Base-by-base conservation (phyloP, 2,329 filamentous ascomycete species). In the Curvularia sp. region DNA sequence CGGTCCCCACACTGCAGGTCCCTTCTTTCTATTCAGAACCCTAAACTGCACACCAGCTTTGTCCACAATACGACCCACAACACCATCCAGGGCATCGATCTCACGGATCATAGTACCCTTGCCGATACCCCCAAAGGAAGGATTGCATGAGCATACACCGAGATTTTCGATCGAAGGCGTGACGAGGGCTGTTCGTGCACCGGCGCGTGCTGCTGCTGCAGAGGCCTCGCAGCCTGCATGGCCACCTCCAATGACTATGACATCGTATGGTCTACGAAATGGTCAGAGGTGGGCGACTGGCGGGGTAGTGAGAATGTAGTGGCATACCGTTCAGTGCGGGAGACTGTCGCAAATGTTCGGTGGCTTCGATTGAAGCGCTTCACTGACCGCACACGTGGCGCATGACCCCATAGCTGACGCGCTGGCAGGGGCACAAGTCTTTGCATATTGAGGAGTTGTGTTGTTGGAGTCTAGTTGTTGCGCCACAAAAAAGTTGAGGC, bases 21-120 rank as follows among this genome's bases (percentile, higher is more conserved):
- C 95, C 74, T 98, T 98, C 64, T 86, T 90, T 50, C 87, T 83
- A 77, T 99, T 99, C 71, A 99, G 78, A 18, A 96, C 84, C 63
- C 91, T 88, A 77, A 98, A 99, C 75, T 97, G 94, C n/a, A 97
- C 86, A 5, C 92, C 95, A 3, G 95, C 90, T 75, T 95, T 94
- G 79, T 99, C 95, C 58, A 97, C 92, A 21, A 97, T 89, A 34
- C 92, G 86, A 0, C 92, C 93, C 0, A 93, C 89, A 19, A 99
- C 81, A 0, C 95, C 95, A 72, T 98, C 95, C 59, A 99, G 83
- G 0, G 95, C 95, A 80, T 99, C 95, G 30, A 99, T 89, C 78
- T 99, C 95, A 41, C 94, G 89, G 49, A 99, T 82, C 82, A 99
- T 97, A 9, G 92, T 98, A 15, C 95, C 95, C 76, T 99, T 99